Evolutionary conservation across 768 basidiomycete genomes (phyloP), one percentile per base, ranked within the genome.

Genomic region (Termitomyces sp.): DNA sequence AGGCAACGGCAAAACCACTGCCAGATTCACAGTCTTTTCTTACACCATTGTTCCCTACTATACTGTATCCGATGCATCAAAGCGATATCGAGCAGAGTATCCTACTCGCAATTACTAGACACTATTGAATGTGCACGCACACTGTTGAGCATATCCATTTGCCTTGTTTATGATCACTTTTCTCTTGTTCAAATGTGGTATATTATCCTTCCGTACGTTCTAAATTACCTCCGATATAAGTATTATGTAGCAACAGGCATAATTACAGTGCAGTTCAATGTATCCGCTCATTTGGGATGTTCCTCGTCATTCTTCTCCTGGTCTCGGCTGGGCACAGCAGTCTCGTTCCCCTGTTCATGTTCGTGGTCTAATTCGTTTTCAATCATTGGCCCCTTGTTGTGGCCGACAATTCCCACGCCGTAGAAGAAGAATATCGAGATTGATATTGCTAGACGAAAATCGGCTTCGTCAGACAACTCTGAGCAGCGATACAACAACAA

Each of bases 371-470:
- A 25, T 4, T 17, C 53, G 9, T 17, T 40, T 54, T 60, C 46
- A 32, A 15, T 25, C 14, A 60, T 7, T 14, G 52, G 36, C 9
- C 54, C 52, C 56, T 67, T 67, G 6, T 56, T 48, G 38, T 65
- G 60, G n/a, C 67, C 67, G 20, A 68, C 66, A 20, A 68, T 48
- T 25, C 67, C 67, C 17, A 68, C 67, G 8, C 64, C 66, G 32
- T 62, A 53, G 56, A 68, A 68, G 57, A 66, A 68, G 3, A 58
- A 17, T 14, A 68, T 57, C 1, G 66, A 59, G 17, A 68, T 40
- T 11, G 67, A 32, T 12, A 60, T 65, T 36, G 65, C 67, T 68
- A 17, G 8, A 37, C 34, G 32, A 32, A 46, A 40, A 48, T 45
- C 6, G 4, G 38, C 37, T 42, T 32, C 4, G 20, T 61, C 34